Evolutionary conservation across 495 filamentous ascomycete genomes (phyloP).

Genomic region (Talaromyces borbonicus): DNA sequence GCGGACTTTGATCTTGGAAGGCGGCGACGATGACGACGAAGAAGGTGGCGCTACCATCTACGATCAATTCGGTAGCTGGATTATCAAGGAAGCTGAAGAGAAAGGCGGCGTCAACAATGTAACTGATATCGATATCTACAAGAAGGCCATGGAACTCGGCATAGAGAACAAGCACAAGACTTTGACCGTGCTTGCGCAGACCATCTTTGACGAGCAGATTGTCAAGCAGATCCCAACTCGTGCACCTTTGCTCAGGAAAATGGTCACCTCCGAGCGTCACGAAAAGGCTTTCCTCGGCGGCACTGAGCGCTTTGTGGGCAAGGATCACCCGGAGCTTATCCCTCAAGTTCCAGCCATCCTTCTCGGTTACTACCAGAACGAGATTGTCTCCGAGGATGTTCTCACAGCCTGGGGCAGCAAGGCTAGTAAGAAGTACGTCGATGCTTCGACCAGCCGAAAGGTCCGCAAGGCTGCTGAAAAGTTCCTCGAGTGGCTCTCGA

Average conservation of each 20-base stretch:
- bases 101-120: slow-evolving; percentile 65
- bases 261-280: slow-evolving; percentile 83
- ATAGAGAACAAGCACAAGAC: slow-evolving; percentile 95
- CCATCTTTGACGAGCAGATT: slow-evolving; percentile 86
- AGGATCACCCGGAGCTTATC: slow-evolving; percentile 69
- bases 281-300: slow-evolving; percentile 97
- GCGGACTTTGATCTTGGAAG: slow-evolving; percentile 74
- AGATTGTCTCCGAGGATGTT: slow-evolving; percentile 77
- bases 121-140: slow-evolving; percentile 79
- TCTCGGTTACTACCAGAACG: slow-evolving; percentile 76
- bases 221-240: slow-evolving; percentile 75
- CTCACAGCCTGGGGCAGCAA: slow-evolving; percentile 86
- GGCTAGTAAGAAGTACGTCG: slow-evolving; percentile 96
- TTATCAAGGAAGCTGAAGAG: slow-evolving; percentile 61
- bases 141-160: slow-evolving; percentile 89
- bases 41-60: slow-evolving; percentile 74
- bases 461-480: slow-evolving; percentile 89
- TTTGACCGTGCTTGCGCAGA: slow-evolving; percentile 82
- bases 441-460: slow-evolving; percentile 81
- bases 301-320: slow-evolving; percentile 83
- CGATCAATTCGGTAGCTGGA: slow-evolving; percentile 90
- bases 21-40: slow-evolving; percentile 72
- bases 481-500: slow-evolving; percentile 89
- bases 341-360: slow-evolving; percentile 75
- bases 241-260: slow-evolving; percentile 78